A percentile compares a stretch with the other conserved stretches of the same genome.
Evolutionary conservation across 1,284 basidiomycete species (phyloP).

Genomic region (Megacollybia platyphylla): DNA sequence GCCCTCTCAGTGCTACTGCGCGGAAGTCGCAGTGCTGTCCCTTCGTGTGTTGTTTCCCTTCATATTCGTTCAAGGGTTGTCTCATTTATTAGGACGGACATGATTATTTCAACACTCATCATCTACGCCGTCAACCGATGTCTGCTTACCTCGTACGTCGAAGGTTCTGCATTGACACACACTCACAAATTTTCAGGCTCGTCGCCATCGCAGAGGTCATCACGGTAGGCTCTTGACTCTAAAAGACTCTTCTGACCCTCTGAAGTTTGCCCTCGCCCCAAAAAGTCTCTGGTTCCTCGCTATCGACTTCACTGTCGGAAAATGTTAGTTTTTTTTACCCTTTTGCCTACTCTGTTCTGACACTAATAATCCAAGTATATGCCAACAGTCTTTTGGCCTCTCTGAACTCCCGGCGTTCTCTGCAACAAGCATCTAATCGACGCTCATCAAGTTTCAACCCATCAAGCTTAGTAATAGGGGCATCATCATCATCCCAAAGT

Average conservation of each 20-base stretch:
- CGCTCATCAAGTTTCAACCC: no score
- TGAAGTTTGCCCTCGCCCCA: conserved; percentile 18
- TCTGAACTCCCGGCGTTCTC: conserved; percentile 18
- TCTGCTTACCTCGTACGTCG: conserved; percentile 21
- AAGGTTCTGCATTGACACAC: neutral
- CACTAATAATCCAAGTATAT: conserved; percentile 15
- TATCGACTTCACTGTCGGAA: conserved; percentile 25
- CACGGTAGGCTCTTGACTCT: conserved; percentile 13
- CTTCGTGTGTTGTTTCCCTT: neutral
- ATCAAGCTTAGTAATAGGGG: no score
- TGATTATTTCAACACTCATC: conserved; percentile 19
- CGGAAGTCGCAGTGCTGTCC: conserved; percentile 16
- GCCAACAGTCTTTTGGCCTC: conserved; percentile 25
- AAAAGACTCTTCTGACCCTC: neutral
- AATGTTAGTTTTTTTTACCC: conserved; percentile 14
- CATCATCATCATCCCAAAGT: no score
- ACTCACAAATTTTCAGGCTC: conserved; percentile 11
- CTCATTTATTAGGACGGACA: conserved; percentile 16
- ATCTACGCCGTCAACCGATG: conserved; percentile 26
- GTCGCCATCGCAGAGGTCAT: conserved; percentile 23
- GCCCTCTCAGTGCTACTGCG: conserved; percentile 21
- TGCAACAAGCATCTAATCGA: conserved; percentile 6
- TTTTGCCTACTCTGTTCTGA: neutral
- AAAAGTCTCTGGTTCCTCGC: conserved; percentile 22
- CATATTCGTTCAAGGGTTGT: neutral